A percentile compares a stretch with the other conserved stretches of the same genome.
Conservation (phyloP, 441 rosid species). For the Kokia cookei region DNA sequence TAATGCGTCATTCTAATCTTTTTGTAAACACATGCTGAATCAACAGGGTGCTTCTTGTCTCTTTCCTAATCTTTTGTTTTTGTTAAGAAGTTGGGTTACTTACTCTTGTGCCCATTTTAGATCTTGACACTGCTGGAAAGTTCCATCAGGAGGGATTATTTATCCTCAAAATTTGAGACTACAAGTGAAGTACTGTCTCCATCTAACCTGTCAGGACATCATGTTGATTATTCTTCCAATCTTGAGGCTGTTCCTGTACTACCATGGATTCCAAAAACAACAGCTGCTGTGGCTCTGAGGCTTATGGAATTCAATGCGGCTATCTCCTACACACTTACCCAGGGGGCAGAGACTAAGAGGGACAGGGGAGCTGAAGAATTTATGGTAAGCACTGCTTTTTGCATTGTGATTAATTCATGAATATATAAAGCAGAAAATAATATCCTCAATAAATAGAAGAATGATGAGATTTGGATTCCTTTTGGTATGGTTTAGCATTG, state of each 20-base stretch:
- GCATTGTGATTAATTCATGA: not conserved
- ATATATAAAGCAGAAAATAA: not conserved
- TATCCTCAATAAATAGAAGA: not conserved
- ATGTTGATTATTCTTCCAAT: slow-evolving; percentile 8
- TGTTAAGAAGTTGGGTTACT: not conserved
- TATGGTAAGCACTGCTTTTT: slow-evolving; percentile 35
- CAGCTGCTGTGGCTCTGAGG: slow-evolving; percentile 80
- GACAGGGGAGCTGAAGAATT: slow-evolving; percentile 35
- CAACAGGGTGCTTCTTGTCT: not conserved
- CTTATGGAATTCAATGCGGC: slow-evolving; percentile 77
- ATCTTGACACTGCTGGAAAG: slow-evolving; percentile 64
- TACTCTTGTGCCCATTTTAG: slow-evolving; percentile 30
- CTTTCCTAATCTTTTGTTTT: not conserved
- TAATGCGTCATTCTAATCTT: not conserved
- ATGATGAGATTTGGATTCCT: not conserved
- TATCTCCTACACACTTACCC: slow-evolving; percentile 43
- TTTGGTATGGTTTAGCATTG: not conserved
- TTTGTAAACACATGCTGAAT: not conserved
- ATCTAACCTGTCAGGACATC: slow-evolving; percentile 3
- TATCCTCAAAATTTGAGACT: slow-evolving; percentile 61
- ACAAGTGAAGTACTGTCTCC: slow-evolving; percentile 60
- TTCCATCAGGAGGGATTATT: slow-evolving; percentile 58
- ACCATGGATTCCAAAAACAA: slow-evolving; percentile 93
- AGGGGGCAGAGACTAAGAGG: slow-evolving; percentile 35
- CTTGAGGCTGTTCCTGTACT: slow-evolving; percentile 37